Percentiles rank a stretch among this genome's conserved stretches.
Conservation (phyloP, 306 rosid genomes). For the Hylodesmum podocarpum region DNA sequence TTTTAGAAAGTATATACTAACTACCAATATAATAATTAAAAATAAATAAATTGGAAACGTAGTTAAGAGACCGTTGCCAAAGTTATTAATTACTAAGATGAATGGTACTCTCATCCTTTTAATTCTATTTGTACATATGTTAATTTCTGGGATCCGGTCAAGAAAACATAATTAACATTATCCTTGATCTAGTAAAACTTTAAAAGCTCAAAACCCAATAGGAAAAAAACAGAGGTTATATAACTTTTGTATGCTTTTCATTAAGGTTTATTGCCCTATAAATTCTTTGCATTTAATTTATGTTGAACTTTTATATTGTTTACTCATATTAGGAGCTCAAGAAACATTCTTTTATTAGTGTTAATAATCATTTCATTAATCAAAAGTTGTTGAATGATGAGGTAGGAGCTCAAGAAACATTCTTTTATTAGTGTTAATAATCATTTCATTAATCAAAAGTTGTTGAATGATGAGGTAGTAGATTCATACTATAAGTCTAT, state of each 20-base stretch:
- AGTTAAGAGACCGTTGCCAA: not conserved
- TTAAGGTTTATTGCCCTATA: slow-evolving; percentile 18
- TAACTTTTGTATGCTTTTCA: not conserved
- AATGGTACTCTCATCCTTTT: not conserved
- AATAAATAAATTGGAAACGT: not conserved
- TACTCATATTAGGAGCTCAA: slow-evolving; percentile 30
- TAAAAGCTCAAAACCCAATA: slow-evolving; percentile 13
- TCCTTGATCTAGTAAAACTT: not conserved
- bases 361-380: not conserved
- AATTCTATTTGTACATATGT: not conserved
- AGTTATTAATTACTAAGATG: no score
- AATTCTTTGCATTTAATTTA: not conserved
- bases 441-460: not conserved
- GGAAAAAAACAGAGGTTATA: not conserved
- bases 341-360: slow-evolving; percentile 23
- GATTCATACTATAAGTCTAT: no score
- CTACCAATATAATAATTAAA: no score
- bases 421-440: slow-evolving; percentile 6
- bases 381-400: slow-evolving; percentile 2
- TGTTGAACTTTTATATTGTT: slow-evolving; percentile 3
- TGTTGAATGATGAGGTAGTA: not conserved
- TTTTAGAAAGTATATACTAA: no score
- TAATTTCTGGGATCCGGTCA: not conserved
- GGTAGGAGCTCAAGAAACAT: slow-evolving; percentile 32
- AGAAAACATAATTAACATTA: slow-evolving; percentile 7